Evolutionary conservation across 768 basidiomycete genomes (phyloP).

Genomic region (Sarcodon aspratus): DNA sequence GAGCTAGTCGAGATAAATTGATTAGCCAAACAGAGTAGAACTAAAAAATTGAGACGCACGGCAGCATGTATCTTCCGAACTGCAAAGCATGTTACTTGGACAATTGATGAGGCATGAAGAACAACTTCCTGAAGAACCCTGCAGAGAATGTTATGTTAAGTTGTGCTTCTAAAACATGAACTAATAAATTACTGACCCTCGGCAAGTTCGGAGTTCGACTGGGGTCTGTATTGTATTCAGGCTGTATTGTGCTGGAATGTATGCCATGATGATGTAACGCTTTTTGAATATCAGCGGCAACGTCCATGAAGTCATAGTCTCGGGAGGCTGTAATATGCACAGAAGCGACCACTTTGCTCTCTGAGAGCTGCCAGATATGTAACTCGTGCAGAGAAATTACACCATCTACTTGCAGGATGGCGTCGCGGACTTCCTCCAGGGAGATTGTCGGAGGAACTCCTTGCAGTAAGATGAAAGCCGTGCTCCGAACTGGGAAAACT

Average conservation of each 20-base stretch:
- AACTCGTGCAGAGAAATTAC: constrained; percentile 87
- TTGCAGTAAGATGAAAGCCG: constrained; percentile 91
- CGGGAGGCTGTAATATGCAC: constrained; percentile 86
- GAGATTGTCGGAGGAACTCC: constrained; percentile 87
- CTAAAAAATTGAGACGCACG: constrained; percentile 37
- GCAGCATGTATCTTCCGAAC: constrained; percentile 69
- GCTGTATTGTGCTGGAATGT: constrained; percentile 91
- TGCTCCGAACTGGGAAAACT: constrained; percentile 57
- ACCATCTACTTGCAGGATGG: constrained; percentile 74
- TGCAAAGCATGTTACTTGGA: constrained; percentile 56
- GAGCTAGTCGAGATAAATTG: constrained; percentile 29
- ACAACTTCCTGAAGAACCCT: constrained; percentile 34
- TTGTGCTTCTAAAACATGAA: constrained; percentile 1
- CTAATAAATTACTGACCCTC: too few relatives aligned
- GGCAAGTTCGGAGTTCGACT: constrained; percentile 6
- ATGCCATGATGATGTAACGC: constrained; percentile 86
- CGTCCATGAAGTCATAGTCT: constrained; percentile 82
- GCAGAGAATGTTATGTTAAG: not conserved
- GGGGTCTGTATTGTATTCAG: constrained; percentile 48
- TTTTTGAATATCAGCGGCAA: constrained; percentile 75
- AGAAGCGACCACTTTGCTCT: constrained; percentile 88
- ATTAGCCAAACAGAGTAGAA: not conserved
- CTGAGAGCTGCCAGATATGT: constrained; percentile 96
- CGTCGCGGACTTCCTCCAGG: constrained; percentile 76
- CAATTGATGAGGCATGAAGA: constrained; percentile 62